phyloP scores from a whole-genome alignment of 352 stramenopile species.

The Pythium chondricola region DNA sequence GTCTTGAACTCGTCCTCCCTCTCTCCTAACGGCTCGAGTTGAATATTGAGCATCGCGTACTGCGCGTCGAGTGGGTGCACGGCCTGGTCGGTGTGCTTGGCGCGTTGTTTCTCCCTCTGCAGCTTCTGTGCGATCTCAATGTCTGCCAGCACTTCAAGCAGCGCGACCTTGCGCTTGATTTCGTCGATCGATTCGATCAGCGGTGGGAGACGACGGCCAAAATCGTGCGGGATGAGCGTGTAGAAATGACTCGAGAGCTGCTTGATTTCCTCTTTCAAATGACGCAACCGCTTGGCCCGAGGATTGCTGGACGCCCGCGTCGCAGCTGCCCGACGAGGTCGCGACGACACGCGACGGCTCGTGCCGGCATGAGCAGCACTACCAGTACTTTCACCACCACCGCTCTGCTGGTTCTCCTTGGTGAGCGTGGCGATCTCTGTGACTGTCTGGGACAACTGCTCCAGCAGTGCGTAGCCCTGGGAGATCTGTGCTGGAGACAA shows the following conservation, averaged over 20 bases:
- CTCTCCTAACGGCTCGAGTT: slow-evolving; percentile 37
- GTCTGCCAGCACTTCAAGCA: slow-evolving; percentile 55
- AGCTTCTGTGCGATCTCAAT: slow-evolving; percentile 59
- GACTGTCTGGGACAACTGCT: slow-evolving; percentile 35
- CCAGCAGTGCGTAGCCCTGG: slow-evolving; percentile 46
- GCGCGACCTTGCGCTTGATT: slow-evolving; percentile 51
- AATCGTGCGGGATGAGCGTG: slow-evolving; percentile 63
- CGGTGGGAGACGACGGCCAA: slow-evolving; percentile 43
- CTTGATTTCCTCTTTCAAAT: slow-evolving; percentile 33
- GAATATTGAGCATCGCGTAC: slow-evolving; percentile 42
- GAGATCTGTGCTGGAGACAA: slow-evolving; percentile 58
- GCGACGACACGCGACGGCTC: slow-evolving; percentile 10
- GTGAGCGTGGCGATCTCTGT: slow-evolving; percentile 31
- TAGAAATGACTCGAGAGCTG: slow-evolving; percentile 61
- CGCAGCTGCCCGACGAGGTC: slow-evolving; percentile 19
- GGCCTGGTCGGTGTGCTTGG: slow-evolving; percentile 5
- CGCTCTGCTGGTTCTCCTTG: slow-evolving; percentile 2
- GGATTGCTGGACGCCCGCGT: slow-evolving; percentile 22
- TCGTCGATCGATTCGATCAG: slow-evolving; percentile 46
- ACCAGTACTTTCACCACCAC: not conserved
- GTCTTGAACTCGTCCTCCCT: slow-evolving; percentile 37
- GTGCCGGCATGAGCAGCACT: slow-evolving; percentile 2
- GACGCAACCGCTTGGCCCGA: slow-evolving; percentile 8
- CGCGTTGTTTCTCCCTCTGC: slow-evolving; percentile 27
- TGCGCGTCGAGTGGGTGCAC: slow-evolving; percentile 43